Conservation (phyloP, 148 eudicot species). For the Cornus controversa region DNA sequence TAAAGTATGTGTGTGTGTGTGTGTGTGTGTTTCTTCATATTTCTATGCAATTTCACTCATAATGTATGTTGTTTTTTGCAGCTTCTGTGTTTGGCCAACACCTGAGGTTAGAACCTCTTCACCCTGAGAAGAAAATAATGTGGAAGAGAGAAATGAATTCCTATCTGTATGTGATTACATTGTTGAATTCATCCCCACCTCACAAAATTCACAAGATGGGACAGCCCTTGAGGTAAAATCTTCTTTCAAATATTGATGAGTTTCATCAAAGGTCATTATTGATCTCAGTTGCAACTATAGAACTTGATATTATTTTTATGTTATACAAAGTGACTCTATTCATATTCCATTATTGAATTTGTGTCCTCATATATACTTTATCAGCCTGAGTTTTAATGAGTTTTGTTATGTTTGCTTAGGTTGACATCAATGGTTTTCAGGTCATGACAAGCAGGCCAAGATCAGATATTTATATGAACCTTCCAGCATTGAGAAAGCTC, state of each 20-base stretch:
- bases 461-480: slow-evolving; percentile 73
- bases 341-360: too few species aligned
- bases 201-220: slow-evolving; percentile 46
- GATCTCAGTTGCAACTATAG: too few species aligned
- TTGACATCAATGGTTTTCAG: slow-evolving; percentile 29
- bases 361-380: too few species aligned
- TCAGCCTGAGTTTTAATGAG: too few species aligned
- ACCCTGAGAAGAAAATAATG: slow-evolving; percentile 75
- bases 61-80: slow-evolving; percentile 25
- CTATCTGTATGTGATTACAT: slow-evolving; percentile 90
- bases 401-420: not conserved
- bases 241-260: not conserved
- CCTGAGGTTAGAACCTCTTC: slow-evolving; percentile 79
- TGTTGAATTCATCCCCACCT: slow-evolving; percentile 52
- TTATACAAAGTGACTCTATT: too few species aligned
- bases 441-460: slow-evolving; percentile 69
- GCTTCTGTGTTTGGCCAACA: slow-evolving; percentile 90
- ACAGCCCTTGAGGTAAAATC: slow-evolving; percentile 36
- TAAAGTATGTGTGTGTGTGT: not conserved
- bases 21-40: not conserved
- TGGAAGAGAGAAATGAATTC: slow-evolving; percentile 96
- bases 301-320: too few species aligned
- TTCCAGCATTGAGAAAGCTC: slow-evolving; percentile 84
- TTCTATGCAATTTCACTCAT: not conserved
- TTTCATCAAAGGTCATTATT: too few species aligned